Evolutionary conservation across 1,284 basidiomycete genomes (phyloP), one percentile per base, ranked within the genome.

Genomic region (Rhizoctonia solani): DNA sequence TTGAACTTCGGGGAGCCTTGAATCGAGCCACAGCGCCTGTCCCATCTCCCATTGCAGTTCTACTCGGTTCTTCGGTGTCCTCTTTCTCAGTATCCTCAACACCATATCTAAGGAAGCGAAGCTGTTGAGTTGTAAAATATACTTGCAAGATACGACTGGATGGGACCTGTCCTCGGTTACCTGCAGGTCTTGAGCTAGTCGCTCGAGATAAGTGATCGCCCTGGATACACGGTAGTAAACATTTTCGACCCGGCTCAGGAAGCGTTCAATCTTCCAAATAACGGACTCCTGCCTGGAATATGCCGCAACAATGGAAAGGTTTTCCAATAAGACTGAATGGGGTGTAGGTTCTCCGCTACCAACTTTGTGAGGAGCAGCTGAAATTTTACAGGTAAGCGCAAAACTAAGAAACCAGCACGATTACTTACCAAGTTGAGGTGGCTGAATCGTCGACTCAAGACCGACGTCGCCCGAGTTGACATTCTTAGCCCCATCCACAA

Each of bases 1-100:
- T 14, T 59, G 56, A 16, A 59, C 37, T 44, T 59, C 56, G 25
- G 56, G 42, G 25, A 59, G 29, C 44, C 44, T 47, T 13, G 42
- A 30, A 41, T 59, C 56, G 19, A 47, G 25, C 13, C 56, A 21
- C 9, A 59, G 9, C 1, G 42, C 41, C 23, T 46, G 42, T 5
- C n/a, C 27, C n/a, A 46, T 29, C 11, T 47, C 23, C 14, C 32
- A 2, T n/a, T 41, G 27, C 19, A 59, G 19, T n/a, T 42, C 44
- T 5, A 47, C 21, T 30, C 19, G 16, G 16, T 59, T 44, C n/a
- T 47, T 46, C 25, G 56, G 56, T 3, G 56, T 59, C 23, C 56
- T 25, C 44, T 42, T 21, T 14, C 42, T 46, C 23, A 59, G 21
- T 19, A 42, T 32, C 11, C 29, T 42, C 6, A 59, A n/a, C 1